Percentiles rank a stretch among this genome's conserved stretches.
These are phyloP conservation scores for Closterium sp. DNA, from an alignment of 139 green algal species.

Conservation along the genomic window DNA sequence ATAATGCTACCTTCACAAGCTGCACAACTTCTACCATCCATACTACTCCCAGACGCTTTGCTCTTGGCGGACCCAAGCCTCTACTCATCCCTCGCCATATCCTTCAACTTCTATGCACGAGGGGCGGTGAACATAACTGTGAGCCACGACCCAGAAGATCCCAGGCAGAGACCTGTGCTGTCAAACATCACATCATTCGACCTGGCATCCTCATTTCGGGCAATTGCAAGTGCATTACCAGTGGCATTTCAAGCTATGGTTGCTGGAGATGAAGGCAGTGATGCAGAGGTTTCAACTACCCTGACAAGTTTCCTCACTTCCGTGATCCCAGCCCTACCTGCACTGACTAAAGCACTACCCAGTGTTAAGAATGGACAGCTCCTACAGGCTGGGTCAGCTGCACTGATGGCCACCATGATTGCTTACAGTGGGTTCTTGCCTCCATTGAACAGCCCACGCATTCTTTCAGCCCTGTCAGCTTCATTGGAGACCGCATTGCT, in stretches of 20 bases:
- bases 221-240: background rate
- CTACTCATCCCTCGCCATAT: background rate
- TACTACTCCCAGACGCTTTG: background rate
- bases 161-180: background rate
- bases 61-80: background rate
- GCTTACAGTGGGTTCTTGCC: background rate
- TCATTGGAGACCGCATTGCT: background rate
- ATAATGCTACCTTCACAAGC: background rate
- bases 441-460: background rate
- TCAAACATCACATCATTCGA: background rate
- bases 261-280: background rate
- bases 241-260: background rate
- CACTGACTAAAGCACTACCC: background rate
- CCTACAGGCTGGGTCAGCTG: background rate
- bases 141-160: background rate
- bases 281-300: background rate
- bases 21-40: background rate
- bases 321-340: background rate
- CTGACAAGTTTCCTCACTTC: background rate
- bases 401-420: background rate
- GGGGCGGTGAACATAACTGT: background rate
- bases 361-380: background rate
- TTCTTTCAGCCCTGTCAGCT: background rate
- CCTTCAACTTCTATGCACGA: background rate
- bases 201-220: background rate